Conservation (phyloP, 2,329 filamentous ascomycete genomes). For the Simplicillium aogashimaense region DNA sequence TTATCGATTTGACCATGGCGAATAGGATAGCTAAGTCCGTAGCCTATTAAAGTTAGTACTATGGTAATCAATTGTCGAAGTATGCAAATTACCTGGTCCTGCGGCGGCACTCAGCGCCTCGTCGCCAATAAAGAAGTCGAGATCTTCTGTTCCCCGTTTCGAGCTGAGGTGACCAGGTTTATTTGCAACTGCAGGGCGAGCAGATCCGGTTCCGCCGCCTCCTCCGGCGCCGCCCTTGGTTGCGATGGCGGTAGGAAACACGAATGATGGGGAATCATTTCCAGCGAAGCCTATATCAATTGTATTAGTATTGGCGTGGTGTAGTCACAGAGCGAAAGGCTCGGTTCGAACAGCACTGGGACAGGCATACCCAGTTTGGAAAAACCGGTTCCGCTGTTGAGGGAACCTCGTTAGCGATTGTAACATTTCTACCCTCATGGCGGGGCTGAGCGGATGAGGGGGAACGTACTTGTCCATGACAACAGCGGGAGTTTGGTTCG, state of each 20-base stretch:
- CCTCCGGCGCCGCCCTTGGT: constrained; percentile 73
- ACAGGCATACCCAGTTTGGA: constrained; percentile 80
- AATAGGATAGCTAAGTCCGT: constrained; percentile 95
- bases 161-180: constrained; percentile 82
- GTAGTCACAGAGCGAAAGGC: not conserved
- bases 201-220: constrained; percentile 68
- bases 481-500: constrained; percentile 98
- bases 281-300: constrained; percentile 73
- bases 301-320: not conserved
- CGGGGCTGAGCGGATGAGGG: constrained; percentile 22
- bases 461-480: constrained; percentile 99
- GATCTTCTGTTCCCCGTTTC: constrained; percentile 93
- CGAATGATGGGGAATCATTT: constrained; percentile 98
- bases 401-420: constrained; percentile 18
- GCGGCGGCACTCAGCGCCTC: constrained; percentile 77
- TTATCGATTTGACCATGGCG: constrained; percentile 98
- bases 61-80: not conserved
- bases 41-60: constrained; percentile 46
- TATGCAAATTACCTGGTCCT: constrained; percentile 59
- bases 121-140: constrained; percentile 98
- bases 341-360: constrained; percentile 2
- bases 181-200: constrained; percentile 81
- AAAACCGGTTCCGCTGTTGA: constrained; percentile 88
- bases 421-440: constrained; percentile 11
- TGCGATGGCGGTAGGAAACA: constrained; percentile 97